These are phyloP conservation scores for Pseudogymnoascus sp. DNA, from an alignment of 2,329 filamentous ascomycete genomes.

Conservation along the genomic window DNA sequence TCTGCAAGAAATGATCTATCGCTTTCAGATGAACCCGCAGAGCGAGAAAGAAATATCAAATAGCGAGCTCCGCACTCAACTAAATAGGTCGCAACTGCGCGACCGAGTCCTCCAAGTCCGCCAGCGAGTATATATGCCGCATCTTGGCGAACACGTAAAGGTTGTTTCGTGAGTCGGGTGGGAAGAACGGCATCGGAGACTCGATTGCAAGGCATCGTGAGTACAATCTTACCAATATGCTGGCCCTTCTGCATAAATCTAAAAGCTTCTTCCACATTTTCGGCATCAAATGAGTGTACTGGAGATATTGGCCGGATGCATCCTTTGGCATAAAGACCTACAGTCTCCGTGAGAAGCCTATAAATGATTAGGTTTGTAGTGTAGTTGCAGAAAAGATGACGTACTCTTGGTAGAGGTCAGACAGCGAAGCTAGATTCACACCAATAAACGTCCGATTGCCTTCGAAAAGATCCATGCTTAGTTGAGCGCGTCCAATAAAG, in stretches of 20 bases:
- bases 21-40: conserved; percentile 12
- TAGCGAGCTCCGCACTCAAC: conserved; percentile 28
- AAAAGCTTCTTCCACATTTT: conserved; percentile 19
- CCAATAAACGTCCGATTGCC: conserved; percentile 17
- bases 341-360: conserved; percentile 9
- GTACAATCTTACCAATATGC: conserved; percentile 36
- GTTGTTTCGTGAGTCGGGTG: neutral
- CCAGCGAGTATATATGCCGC: conserved; percentile 30
- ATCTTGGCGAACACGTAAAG: neutral
- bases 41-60: conserved; percentile 29
- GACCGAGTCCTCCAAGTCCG: conserved; percentile 33
- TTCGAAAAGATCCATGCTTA: conserved; percentile 24
- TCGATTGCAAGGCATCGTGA: conserved; percentile 17
- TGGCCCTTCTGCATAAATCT: conserved; percentile 31
- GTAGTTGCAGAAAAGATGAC: neutral
- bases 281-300: conserved; percentile 27
- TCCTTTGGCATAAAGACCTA: conserved; percentile 6
- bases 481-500: neutral
- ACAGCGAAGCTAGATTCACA: conserved; percentile 18
- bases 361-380: neutral
- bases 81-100: conserved; percentile 29
- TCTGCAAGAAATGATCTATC: conserved; percentile 13
- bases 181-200: neutral
- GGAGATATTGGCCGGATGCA: conserved; percentile 20
- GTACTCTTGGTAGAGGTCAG: conserved; percentile 8